Conservation (phyloP, 2,329 filamentous ascomycete species). For the Cryoendolithus antarcticus region DNA sequence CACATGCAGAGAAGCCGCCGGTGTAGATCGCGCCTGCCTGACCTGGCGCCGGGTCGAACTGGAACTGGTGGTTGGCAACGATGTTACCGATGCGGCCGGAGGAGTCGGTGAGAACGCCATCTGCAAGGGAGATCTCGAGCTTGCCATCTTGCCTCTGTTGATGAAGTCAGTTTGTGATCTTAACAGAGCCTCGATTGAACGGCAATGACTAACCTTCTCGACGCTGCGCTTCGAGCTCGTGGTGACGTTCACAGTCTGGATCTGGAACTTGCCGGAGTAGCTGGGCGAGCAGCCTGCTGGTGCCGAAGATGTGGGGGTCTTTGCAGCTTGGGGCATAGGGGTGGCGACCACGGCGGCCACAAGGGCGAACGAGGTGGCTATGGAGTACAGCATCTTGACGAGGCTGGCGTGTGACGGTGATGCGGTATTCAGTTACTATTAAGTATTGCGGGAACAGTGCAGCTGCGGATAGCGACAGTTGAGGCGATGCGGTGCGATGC, state of each 20-base stretch:
- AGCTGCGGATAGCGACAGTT: constrained; percentile 5
- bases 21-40: constrained; percentile 65
- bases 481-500: constrained; percentile 3
- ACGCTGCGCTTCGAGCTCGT: constrained; percentile 23
- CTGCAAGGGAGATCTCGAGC: constrained; percentile 51
- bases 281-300: constrained; percentile 42
- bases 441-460: too few relatives aligned
- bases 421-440: too few relatives aligned
- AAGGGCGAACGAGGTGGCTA: constrained; percentile 30
- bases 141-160: constrained; percentile 19
- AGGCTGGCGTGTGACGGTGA: constrained; percentile 1
- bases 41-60: constrained; percentile 53
- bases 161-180: constrained; percentile 19
- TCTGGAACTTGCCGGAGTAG: constrained; percentile 44
- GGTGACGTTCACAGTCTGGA: constrained; percentile 42
- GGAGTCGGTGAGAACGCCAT: constrained; percentile 54
- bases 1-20: constrained; percentile 60
- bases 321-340: constrained; percentile 22
- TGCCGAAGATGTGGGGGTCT: constrained; percentile 33
- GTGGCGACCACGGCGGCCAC: constrained; percentile 30
- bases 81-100: constrained; percentile 63
- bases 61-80: constrained; percentile 68
- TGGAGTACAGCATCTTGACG: constrained; percentile 22
- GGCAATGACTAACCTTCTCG: constrained; percentile 10
- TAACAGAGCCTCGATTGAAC: not conserved